Conservation (phyloP, 495 filamentous ascomycete species). For the Symbiotaphrina buchneri region DNA sequence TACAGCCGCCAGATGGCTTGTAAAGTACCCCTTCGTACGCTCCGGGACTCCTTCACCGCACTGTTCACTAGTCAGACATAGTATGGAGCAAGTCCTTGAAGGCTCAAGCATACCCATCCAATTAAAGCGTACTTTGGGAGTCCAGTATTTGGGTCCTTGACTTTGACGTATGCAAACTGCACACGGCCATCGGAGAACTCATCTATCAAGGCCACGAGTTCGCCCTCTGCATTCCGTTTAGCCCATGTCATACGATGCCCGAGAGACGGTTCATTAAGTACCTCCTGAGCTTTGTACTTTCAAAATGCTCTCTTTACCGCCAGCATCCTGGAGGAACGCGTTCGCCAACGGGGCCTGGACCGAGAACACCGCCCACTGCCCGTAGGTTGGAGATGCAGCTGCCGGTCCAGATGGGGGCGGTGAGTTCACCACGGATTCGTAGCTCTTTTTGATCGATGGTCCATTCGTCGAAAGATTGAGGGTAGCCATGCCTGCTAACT, state of each 20-base stretch:
- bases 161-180: constrained; percentile 91
- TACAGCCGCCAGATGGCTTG: constrained; percentile 72
- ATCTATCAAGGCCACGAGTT: constrained; percentile 83
- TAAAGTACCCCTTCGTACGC: constrained; percentile 94
- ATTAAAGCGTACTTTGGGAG: constrained; percentile 87
- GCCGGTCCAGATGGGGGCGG: constrained; percentile 37
- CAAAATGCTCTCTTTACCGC: constrained; percentile 74
- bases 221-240: constrained; percentile 44
- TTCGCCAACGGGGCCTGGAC: constrained; percentile 77
- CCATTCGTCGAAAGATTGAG: constrained; percentile 84
- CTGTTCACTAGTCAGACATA: constrained; percentile 9
- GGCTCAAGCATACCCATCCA: constrained; percentile 37
- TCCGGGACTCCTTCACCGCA: constrained; percentile 98
- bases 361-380: constrained; percentile 76
- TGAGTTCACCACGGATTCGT: constrained; percentile 67
- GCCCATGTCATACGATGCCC: neutral
- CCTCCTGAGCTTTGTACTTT: constrained; percentile 86
- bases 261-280: constrained; percentile 15
- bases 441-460: constrained; percentile 78
- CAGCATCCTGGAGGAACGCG: constrained; percentile 67
- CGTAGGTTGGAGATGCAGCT: constrained; percentile 45
- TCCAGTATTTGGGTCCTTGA: constrained; percentile 81
- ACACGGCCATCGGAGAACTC: constrained; percentile 93
- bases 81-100: neutral
- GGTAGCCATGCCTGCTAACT: constrained; percentile 82